Percentiles rank a stretch among this genome's conserved stretches.
Conservation (phyloP, 768 basidiomycete genomes). For the Lyophyllum semitale region DNA sequence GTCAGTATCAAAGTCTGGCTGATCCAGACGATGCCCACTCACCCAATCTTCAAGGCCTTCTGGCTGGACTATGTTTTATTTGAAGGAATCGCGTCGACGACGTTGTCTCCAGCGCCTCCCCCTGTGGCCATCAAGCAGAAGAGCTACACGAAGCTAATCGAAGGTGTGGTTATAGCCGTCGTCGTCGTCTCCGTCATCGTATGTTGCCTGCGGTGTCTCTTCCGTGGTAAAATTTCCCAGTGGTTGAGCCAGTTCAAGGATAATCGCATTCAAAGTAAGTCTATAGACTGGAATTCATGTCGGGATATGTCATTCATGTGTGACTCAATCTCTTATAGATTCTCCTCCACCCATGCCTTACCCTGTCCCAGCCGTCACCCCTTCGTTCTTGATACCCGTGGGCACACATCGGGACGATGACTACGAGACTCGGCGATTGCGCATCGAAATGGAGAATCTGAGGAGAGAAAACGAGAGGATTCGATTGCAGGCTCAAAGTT, state of each 20-base stretch:
- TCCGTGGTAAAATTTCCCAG: too few species aligned
- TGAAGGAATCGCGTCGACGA: background rate
- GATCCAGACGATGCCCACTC: background rate
- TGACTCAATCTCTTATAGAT: too few species aligned
- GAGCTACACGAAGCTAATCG: background rate
- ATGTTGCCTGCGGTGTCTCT: too few species aligned
- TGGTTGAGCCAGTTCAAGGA: too few species aligned
- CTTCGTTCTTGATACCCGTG: too few species aligned
- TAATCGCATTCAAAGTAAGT: too few species aligned
- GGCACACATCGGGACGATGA: too few species aligned
- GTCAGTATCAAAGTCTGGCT: background rate
- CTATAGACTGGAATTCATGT: too few species aligned
- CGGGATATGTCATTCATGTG: too few species aligned
- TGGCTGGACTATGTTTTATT: constrained; percentile 4
- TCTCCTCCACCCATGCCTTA: background rate
- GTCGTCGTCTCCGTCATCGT: background rate
- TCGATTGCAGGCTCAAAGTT: background rate
- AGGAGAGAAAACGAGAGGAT: background rate
- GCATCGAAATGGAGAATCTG: background rate
- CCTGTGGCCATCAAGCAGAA: background rate
- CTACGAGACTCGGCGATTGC: background rate
- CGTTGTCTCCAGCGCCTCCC: background rate
- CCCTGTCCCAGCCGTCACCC: too few species aligned
- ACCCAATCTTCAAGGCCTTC: background rate
- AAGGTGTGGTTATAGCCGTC: background rate